phyloP scores from a whole-genome alignment of 2,329 filamentous ascomycete species.

The Cladosporium sp. region DNA sequence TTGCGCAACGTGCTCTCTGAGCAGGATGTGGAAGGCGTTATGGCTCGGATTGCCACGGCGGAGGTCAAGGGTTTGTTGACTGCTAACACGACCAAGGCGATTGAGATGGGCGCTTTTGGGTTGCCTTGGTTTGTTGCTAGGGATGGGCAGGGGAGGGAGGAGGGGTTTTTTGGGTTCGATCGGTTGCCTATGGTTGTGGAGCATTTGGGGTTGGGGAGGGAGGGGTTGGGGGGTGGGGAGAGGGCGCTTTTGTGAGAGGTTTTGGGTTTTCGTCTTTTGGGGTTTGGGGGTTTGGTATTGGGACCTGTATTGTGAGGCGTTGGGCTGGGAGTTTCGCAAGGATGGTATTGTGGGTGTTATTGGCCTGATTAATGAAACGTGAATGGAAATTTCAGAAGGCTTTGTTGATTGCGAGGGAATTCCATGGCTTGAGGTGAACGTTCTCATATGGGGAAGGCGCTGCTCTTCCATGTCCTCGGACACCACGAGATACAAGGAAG shows the following conservation, averaged over 20 bases:
- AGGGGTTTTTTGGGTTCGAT: constrained; percentile 59
- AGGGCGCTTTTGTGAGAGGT: neutral
- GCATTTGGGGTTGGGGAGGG: constrained; percentile 48
- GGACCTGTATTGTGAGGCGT: too few species aligned
- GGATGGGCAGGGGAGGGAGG: constrained; percentile 49
- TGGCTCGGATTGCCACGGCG: constrained; percentile 28
- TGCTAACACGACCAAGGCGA: constrained; percentile 49
- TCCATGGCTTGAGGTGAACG: too few species aligned
- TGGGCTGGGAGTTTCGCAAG: too few species aligned
- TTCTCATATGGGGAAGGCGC: too few species aligned
- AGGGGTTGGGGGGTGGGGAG: constrained; percentile 20
- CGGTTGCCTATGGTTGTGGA: constrained; percentile 53
- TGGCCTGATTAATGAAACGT: too few species aligned
- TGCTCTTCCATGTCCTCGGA: too few species aligned
- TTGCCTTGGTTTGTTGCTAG: constrained; percentile 57
- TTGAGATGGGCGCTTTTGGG: constrained; percentile 56
- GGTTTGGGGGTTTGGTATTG: too few species aligned
- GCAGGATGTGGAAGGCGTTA: constrained; percentile 39
- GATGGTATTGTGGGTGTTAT: too few species aligned
- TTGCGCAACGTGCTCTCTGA: constrained; percentile 45
- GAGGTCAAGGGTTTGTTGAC: constrained; percentile 46
- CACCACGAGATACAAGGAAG: too few species aligned
- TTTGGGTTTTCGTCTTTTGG: too few species aligned
- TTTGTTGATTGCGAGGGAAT: too few species aligned
- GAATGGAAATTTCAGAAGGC: too few species aligned